phyloP scores from a whole-genome alignment of 371 early-diverging fungal species.

The Thermomucor indicae-seudaticae region DNA sequence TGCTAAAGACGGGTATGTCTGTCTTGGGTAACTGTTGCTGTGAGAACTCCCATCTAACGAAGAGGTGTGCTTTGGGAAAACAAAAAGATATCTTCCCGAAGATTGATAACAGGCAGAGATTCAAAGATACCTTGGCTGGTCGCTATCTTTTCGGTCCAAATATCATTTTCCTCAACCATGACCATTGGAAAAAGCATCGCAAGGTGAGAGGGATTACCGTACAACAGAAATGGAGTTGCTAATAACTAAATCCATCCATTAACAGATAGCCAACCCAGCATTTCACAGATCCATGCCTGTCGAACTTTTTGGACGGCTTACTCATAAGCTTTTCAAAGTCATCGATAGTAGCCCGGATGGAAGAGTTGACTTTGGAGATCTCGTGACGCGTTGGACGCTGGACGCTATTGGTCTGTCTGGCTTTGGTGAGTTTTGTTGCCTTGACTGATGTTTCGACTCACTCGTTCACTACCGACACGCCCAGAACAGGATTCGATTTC shows the following conservation, averaged over 20 bases:
- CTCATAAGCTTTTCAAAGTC: constrained; percentile 14
- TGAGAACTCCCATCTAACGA: background rate
- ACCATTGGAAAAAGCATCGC: constrained; percentile 11
- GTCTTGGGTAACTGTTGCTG: no score
- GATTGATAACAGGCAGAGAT: background rate
- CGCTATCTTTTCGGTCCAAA: constrained; percentile 16
- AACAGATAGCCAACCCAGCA: constrained; percentile 14
- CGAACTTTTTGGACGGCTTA: constrained; percentile 7
- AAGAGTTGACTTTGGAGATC: constrained; percentile 7
- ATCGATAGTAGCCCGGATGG: constrained; percentile 18
- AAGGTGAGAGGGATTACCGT: constrained; percentile 1
- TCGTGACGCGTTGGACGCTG: constrained; percentile 18
- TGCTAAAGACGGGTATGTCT: background rate
- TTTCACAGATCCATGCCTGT: constrained; percentile 21
- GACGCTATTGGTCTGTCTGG: constrained; percentile 24
- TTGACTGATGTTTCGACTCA: background rate
- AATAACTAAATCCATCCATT: background rate
- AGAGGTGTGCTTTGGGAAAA: background rate
- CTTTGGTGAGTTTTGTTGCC: background rate
- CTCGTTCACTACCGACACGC: background rate
- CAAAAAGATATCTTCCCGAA: background rate
- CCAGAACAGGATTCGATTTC: constrained; percentile 31
- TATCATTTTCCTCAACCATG: constrained; percentile 1
- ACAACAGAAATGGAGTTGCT: background rate
- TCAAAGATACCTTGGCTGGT: constrained; percentile 2